A percentile compares a stretch with the other conserved stretches of the same genome.
Evolutionary conservation across 2,329 filamentous ascomycete genomes (phyloP).

Genomic region (Diaporthe australafricana): DNA sequence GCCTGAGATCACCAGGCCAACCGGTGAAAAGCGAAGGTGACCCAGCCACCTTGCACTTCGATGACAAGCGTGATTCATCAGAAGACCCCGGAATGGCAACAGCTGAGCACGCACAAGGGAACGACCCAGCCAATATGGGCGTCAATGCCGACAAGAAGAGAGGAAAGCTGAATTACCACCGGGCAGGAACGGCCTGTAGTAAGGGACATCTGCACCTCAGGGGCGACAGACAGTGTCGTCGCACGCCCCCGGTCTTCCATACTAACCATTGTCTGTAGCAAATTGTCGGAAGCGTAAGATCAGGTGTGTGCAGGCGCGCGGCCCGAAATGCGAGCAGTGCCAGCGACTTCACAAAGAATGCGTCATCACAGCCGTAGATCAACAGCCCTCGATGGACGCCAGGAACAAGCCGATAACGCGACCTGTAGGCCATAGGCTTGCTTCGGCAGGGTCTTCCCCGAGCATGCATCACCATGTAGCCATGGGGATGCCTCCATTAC

Average conservation of each 20-base stretch:
- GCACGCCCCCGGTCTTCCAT: slow-evolving; percentile 8
- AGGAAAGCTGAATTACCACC: slow-evolving; percentile 95
- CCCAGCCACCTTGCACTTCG: slow-evolving; percentile 48
- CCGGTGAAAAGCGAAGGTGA: slow-evolving; percentile 33
- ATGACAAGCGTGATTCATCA: slow-evolving; percentile 56
- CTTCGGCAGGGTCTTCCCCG: slow-evolving; percentile 62
- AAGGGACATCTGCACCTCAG: slow-evolving; percentile 57
- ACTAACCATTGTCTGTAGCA: slow-evolving; percentile 60
- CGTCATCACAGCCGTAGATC: slow-evolving; percentile 90
- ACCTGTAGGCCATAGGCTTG: slow-evolving; percentile 52
- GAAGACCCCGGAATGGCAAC: slow-evolving; percentile 60
- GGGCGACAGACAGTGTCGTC: slow-evolving; percentile 36
- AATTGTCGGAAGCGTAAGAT: slow-evolving; percentile 96
- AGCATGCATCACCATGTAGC: slow-evolving; percentile 57
- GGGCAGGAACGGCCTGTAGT: slow-evolving; percentile 96
- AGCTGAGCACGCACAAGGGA: slow-evolving; percentile 27
- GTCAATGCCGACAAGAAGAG: slow-evolving; percentile 68
- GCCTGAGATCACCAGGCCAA: slow-evolving; percentile 41
- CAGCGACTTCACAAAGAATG: slow-evolving; percentile 95
- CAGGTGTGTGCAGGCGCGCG: slow-evolving; percentile 81
- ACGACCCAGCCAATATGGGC: slow-evolving; percentile 49
- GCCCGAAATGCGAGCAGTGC: slow-evolving; percentile 89
- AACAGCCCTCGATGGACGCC: slow-evolving; percentile 65
- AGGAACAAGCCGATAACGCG: slow-evolving; percentile 56
- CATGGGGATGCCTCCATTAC: slow-evolving; percentile 56